A percentile compares a stretch with the other conserved stretches of the same genome.
Evolutionary conservation across 805 yeast species (phyloP).

Genomic region (Ogataea nitratoaversa): DNA sequence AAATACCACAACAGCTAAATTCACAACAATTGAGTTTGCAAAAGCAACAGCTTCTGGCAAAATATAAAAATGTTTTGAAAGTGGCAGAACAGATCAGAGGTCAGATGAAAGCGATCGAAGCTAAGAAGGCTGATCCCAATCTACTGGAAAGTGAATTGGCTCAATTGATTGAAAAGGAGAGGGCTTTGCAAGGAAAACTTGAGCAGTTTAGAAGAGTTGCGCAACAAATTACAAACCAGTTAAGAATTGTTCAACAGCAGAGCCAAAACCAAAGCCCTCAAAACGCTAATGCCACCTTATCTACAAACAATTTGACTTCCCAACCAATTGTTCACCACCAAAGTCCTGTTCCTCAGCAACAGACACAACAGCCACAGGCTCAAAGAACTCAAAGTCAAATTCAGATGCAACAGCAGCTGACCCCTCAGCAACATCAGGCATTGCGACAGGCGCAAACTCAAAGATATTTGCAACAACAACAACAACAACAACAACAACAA

Average conservation of each 20-base stretch:
- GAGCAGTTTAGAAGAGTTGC: constrained; percentile 41
- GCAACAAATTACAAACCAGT: constrained; percentile 41
- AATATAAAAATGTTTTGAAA: constrained; percentile 40
- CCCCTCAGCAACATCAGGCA: constrained; percentile 20
- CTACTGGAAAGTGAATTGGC: constrained; percentile 42
- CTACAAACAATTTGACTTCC: background rate
- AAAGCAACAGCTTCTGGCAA: constrained; percentile 30
- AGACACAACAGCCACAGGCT: constrained; percentile 8
- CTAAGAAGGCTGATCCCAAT: constrained; percentile 40
- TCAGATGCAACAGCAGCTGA: constrained; percentile 10
- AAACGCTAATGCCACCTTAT: background rate
- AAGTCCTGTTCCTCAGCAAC: constrained; percentile 7
- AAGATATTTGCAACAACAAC: constrained; percentile 24
- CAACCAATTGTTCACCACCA: background rate
- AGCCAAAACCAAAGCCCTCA: constrained; percentile 5
- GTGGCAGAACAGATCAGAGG: constrained; percentile 46
- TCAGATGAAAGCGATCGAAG: constrained; percentile 47
- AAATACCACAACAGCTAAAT: constrained; percentile 9
- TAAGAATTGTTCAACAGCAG: constrained; percentile 26
- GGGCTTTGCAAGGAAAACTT: constrained; percentile 41
- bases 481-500: constrained; percentile 10
- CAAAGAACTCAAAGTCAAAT: constrained; percentile 1
- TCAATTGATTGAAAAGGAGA: constrained; percentile 45
- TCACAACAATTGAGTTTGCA: constrained; percentile 23
- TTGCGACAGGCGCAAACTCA: constrained; percentile 19